These are phyloP conservation scores for Stachybotrys echinatus DNA, from an alignment of 2,329 filamentous ascomycete species.

Conservation along the genomic window DNA sequence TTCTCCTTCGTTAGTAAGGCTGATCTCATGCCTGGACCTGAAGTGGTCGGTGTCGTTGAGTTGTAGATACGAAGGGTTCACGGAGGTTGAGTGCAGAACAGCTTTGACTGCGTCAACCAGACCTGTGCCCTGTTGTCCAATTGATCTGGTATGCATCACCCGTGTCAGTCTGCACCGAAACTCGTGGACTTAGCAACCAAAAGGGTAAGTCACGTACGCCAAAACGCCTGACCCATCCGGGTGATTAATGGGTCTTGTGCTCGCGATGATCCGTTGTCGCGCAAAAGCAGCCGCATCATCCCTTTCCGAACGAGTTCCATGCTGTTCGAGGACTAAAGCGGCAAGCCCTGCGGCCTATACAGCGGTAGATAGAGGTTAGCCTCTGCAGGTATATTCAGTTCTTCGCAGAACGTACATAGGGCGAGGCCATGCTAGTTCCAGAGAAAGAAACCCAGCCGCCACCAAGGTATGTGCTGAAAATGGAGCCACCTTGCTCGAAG, in stretches of 20 bases:
- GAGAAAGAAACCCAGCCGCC: slow-evolving; percentile 1
- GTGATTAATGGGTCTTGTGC: neutral
- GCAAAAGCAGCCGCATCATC: neutral
- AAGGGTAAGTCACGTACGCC: no score
- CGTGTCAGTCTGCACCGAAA: no score
- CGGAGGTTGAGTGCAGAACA: slow-evolving; percentile 1
- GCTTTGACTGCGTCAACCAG: slow-evolving; percentile 3
- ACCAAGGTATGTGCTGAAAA: neutral
- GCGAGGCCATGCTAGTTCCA: slow-evolving; percentile 7
- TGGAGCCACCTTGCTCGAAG: neutral
- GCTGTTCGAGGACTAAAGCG: slow-evolving; percentile 5
- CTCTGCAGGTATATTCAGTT: no score
- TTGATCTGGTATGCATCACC: neutral
- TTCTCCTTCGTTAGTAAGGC: slow-evolving; percentile 2
- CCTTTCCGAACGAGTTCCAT: neutral
- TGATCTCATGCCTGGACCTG: slow-evolving; percentile 1
- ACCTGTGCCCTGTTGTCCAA: slow-evolving; percentile 3
- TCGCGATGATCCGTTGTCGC: neutral
- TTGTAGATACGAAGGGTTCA: slow-evolving; percentile 4
- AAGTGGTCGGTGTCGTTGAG: slow-evolving; percentile 8
- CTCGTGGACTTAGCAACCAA: no score
- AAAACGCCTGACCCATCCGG: neutral
- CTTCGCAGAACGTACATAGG: slow-evolving; percentile 1
- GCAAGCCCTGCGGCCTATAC: slow-evolving; percentile 4
- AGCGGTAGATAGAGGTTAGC: no score